Conservation (phyloP, 1,284 basidiomycete genomes). For the Sutorius eximius region DNA sequence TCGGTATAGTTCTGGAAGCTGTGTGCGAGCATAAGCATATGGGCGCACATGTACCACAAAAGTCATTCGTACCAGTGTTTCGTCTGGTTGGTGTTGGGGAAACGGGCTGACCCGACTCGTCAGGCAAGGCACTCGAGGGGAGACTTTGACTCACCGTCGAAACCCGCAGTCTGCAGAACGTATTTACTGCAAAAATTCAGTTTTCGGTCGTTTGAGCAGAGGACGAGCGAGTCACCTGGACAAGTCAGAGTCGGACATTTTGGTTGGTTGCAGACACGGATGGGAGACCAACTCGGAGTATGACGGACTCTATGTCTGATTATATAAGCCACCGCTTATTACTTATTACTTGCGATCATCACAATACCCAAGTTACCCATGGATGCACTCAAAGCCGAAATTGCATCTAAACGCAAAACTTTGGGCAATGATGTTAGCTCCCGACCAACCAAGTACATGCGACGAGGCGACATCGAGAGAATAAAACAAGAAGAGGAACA, state of each 20-base stretch:
- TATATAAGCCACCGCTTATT: constrained; percentile 28
- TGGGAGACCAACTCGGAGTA: constrained; percentile 38
- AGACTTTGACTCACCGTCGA: constrained; percentile 62
- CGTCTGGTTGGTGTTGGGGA: constrained; percentile 96
- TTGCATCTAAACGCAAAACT: constrained; percentile 83
- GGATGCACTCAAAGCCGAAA: constrained; percentile 87
- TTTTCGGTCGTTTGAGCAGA: background rate
- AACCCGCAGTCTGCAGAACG: constrained; percentile 82
- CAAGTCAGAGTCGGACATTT: constrained; percentile 63
- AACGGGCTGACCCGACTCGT: constrained; percentile 62
- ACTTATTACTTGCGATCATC: background rate
- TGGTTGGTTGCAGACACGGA: constrained; percentile 25
- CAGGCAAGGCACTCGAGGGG: constrained; percentile 6
- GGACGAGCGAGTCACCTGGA: constrained; percentile 45
- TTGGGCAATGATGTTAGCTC: constrained; percentile 43
- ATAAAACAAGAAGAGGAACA: constrained; percentile 66
- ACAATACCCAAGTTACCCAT: constrained; percentile 42
- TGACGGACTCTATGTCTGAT: constrained; percentile 34
- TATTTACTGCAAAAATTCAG: constrained; percentile 59
- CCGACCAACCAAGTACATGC: constrained; percentile 81
- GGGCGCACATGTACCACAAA: background rate
- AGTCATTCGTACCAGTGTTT: constrained; percentile 75
- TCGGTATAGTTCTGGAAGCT: constrained; percentile 97
- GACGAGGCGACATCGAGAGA: constrained; percentile 77
- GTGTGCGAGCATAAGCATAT: constrained; percentile 9